Conservation (phyloP, 441 rosid genomes). For the Daphne laureola region DNA sequence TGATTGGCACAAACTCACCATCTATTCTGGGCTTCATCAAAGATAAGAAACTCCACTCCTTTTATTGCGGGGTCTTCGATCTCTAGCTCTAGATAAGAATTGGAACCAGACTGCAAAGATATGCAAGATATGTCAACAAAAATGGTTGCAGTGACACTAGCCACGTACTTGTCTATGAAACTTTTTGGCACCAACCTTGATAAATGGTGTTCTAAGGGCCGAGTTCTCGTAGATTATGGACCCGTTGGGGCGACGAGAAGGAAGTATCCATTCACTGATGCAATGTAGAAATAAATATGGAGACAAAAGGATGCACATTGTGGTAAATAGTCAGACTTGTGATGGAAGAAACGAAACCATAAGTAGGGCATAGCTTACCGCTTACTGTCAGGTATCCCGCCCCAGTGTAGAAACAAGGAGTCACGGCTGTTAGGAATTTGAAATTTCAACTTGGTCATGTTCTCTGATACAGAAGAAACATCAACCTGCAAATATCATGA, state of each 20-base stretch:
- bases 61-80: constrained; percentile 73
- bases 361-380: constrained; percentile 45
- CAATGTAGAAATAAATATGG: too few species aligned
- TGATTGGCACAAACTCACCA: constrained; percentile 45
- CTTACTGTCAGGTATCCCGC: constrained; percentile 55
- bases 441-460: constrained; percentile 41
- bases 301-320: too few species aligned
- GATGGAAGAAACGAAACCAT: too few species aligned
- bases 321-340: too few species aligned
- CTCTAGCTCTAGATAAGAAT: constrained; percentile 62
- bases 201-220: constrained; percentile 91
- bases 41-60: constrained; percentile 87
- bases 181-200: constrained; percentile 43
- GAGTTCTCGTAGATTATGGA: constrained; percentile 76
- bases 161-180: constrained; percentile 7
- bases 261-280: constrained; percentile 83
- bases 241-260: constrained; percentile 71
- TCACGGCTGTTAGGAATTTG: constrained; percentile 50
- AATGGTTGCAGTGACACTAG: constrained; percentile 10
- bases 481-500: constrained; percentile 54
- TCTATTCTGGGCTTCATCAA: constrained; percentile 74
- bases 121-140: constrained; percentile 15
- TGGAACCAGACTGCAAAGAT: constrained; percentile 54
- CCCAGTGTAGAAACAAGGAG: constrained; percentile 90
- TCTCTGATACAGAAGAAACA: constrained; percentile 34